phyloP scores from a whole-genome alignment of 1,139 yeast genomes.

The Saccharomyces hybrid region DNA sequence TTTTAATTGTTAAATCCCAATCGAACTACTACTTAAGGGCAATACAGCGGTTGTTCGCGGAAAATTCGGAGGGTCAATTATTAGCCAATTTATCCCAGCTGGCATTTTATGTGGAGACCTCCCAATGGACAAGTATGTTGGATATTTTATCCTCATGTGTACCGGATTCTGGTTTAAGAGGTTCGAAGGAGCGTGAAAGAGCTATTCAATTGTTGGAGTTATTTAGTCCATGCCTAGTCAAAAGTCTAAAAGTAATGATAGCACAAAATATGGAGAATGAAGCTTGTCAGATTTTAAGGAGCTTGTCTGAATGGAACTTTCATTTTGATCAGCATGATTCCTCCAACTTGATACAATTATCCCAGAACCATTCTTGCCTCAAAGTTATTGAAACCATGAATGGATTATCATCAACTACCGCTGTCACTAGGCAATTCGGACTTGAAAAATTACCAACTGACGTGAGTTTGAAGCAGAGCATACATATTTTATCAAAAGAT shows the following conservation, averaged over 20 bases:
- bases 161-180: neutral
- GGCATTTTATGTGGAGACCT: neutral
- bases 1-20: conserved; percentile 11
- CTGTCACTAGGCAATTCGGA: neutral
- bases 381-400: conserved; percentile 6
- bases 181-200: neutral
- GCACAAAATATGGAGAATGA: conserved; percentile 9
- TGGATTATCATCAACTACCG: neutral
- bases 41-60: neutral
- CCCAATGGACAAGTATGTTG: neutral
- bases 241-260: conserved; percentile 8
- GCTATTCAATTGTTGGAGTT: conserved; percentile 4
- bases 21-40: conserved; percentile 7
- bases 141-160: neutral
- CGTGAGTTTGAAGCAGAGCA: neutral
- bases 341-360: conserved; percentile 7
- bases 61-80: neutral
- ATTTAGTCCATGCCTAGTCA: conserved; percentile 11
- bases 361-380: conserved; percentile 12
- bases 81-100: neutral
- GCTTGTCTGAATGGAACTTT: conserved; percentile 8
- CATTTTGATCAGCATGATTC: conserved; percentile 11
- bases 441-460: conserved; percentile 6
- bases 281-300: conserved; percentile 5
- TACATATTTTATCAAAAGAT: neutral